A percentile compares a stretch with the other conserved stretches of the same genome.
Evolutionary conservation across 2,329 filamentous ascomycete species (phyloP).

Genomic region (Neofusicoccum cordaticola): DNA sequence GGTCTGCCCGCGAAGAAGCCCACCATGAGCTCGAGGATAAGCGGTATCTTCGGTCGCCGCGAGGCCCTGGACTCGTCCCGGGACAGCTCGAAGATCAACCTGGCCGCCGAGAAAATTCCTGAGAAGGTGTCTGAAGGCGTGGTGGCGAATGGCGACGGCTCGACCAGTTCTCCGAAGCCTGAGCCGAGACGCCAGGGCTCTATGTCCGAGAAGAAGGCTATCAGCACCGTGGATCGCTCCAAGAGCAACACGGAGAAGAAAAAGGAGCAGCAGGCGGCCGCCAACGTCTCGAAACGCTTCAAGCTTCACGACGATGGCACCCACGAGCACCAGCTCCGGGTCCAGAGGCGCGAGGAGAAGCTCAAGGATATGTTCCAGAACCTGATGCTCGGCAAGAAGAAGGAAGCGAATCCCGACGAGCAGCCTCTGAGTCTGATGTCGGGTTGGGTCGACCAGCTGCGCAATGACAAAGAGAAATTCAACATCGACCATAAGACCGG

Average conservation of each 20-base stretch:
- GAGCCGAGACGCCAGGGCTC: conserved; percentile 32
- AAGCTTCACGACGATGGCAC: conserved; percentile 62
- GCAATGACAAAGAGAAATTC: conserved; percentile 76
- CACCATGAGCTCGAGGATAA: conserved; percentile 43
- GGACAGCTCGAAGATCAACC: conserved; percentile 25
- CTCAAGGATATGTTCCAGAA: conserved; percentile 86
- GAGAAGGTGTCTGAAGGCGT: conserved; percentile 31
- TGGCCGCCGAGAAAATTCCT: conserved; percentile 17
- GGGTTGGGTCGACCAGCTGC: conserved; percentile 91
- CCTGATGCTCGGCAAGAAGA: conserved; percentile 76
- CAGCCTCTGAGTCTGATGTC: conserved; percentile 90
- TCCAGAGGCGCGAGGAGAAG: conserved; percentile 89
- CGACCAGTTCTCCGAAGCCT: conserved; percentile 25
- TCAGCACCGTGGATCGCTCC: conserved; percentile 7
- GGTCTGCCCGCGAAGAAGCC: conserved; percentile 32
- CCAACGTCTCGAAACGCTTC: conserved; percentile 47
- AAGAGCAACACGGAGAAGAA: conserved; percentile 24
- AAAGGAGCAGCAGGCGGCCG: conserved; percentile 25
- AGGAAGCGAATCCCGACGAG: conserved; percentile 66
- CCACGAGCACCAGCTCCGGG: conserved; percentile 86
- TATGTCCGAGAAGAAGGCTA: conserved; percentile 22
- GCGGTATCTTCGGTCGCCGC: conserved; percentile 35
- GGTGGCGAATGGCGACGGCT: conserved; percentile 27
- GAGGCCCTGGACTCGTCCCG: conserved; percentile 26
- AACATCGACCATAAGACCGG: conserved; percentile 74